Percentiles rank a stretch among this genome's conserved stretches.
Conservation (phyloP, 192 early-diverging fungal genomes). For the Coemansia sp. region DNA sequence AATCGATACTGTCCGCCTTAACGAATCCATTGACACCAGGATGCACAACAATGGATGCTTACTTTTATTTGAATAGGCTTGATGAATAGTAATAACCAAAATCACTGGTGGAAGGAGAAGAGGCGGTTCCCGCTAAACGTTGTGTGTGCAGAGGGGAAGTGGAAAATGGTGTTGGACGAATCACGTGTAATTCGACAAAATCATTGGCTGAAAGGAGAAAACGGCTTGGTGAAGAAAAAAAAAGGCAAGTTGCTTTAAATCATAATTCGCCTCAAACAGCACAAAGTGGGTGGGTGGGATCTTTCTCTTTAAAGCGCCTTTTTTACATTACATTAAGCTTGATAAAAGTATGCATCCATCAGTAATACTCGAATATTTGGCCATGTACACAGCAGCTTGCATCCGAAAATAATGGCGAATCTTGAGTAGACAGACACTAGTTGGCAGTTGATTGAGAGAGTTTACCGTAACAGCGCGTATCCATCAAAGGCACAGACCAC, state of each 20-base stretch:
- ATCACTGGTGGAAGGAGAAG: slow-evolving; percentile 16
- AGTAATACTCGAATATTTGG: no score
- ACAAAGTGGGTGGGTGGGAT: background rate
- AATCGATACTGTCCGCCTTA: background rate
- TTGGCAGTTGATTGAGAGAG: background rate
- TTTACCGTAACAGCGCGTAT: background rate
- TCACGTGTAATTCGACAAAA: background rate
- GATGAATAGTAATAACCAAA: background rate
- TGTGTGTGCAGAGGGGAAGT: no score
- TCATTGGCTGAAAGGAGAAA: background rate
- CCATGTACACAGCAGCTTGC: no score
- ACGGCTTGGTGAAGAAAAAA: no score
- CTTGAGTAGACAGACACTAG: background rate
- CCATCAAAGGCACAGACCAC: background rate
- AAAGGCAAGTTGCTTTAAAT: background rate
- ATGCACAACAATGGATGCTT: slow-evolving; percentile 14
- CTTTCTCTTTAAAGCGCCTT: slow-evolving; percentile 32
- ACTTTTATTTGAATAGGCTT: slow-evolving; percentile 14
- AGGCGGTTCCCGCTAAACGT: background rate
- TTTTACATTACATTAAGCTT: slow-evolving; percentile 22
- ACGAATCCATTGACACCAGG: slow-evolving; percentile 6
- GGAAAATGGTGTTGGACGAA: background rate
- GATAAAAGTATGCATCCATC: slow-evolving; percentile 49
- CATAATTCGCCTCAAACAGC: background rate
- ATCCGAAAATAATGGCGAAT: no score